Evolutionary conservation across 2,329 filamentous ascomycete species (phyloP).

Genomic region (Aspergillus costaricaensis): DNA sequence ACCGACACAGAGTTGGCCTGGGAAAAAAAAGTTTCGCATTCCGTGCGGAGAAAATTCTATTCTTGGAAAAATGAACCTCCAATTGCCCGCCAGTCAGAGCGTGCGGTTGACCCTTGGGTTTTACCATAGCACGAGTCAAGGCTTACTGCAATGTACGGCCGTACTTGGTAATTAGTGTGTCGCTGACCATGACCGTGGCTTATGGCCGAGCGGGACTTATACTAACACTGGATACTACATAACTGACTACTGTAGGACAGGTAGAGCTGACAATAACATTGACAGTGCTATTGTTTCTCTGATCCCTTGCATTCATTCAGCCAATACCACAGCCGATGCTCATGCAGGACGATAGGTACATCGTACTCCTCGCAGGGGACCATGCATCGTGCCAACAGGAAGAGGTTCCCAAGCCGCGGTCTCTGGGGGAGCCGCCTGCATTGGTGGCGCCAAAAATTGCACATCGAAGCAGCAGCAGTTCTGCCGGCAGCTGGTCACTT

Average conservation of each 20-base stretch:
- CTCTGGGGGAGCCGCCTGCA: not conserved
- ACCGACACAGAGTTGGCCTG: constrained; percentile 4
- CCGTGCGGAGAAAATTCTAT: constrained; percentile 9
- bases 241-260: not conserved
- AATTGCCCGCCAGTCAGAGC: constrained; percentile 1
- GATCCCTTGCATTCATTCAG: not conserved
- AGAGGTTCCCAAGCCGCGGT: not conserved
- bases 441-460: constrained; percentile 3
- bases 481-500: constrained; percentile 14
- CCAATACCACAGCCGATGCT: not conserved
- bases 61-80: constrained; percentile 4
- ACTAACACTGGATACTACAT: not conserved
- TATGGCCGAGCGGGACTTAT: not conserved
- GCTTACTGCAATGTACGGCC: too few relatives aligned
- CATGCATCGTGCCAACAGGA: not conserved
- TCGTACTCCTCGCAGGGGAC: not conserved
- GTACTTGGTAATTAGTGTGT: too few relatives aligned
- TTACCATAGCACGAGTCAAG: not conserved
- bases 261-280: not conserved
- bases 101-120: not conserved
- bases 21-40: constrained; percentile 3
- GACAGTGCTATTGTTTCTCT: not conserved
- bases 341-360: not conserved
- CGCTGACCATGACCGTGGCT: not conserved
- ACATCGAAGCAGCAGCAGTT: not conserved